Evolutionary conservation across 1,284 basidiomycete species (phyloP).

Genomic region (Rhodotorula mucilaginosa): DNA sequence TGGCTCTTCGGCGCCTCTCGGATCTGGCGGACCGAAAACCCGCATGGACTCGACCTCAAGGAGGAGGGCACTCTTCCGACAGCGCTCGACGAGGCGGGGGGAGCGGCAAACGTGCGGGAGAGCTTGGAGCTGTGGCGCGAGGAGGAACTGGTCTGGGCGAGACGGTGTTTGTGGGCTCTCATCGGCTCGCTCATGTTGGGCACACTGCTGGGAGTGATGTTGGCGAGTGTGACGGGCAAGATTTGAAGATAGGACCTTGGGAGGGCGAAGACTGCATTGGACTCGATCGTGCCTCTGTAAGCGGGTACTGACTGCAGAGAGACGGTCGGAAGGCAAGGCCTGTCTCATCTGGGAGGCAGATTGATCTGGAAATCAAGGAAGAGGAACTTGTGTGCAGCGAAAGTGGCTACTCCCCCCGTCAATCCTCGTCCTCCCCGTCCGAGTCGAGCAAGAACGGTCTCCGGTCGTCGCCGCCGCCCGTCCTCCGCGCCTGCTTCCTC

Average conservation of each 20-base stretch:
- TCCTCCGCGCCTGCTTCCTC: slow-evolving; percentile 20
- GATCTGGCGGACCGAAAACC: slow-evolving; percentile 6
- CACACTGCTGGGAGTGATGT: slow-evolving; percentile 4
- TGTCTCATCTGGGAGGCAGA: no score
- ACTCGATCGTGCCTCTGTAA: no score
- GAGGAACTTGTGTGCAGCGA: no score
- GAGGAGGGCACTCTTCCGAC: neutral
- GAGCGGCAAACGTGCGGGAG: neutral
- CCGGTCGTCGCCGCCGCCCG: slow-evolving; percentile 1
- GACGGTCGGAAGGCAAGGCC: neutral
- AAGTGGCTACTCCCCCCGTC: no score
- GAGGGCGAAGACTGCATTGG: no score
- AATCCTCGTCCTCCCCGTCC: slow-evolving; percentile 25
- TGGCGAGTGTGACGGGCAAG: neutral
- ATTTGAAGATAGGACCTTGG: neutral
- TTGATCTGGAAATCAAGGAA: no score
- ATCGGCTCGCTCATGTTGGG: neutral
- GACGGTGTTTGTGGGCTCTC: slow-evolving; percentile 17
- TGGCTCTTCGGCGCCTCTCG: slow-evolving; percentile 15
- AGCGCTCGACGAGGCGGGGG: neutral
- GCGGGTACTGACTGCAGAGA: neutral
- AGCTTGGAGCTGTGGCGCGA: slow-evolving; percentile 11
- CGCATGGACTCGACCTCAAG: neutral
- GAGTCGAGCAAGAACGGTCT: slow-evolving; percentile 25
- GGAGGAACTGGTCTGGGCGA: slow-evolving; percentile 30